Evolutionary conservation across 208 protist species (phyloP).

Genomic region (Endotrypanum monterogeii): DNA sequence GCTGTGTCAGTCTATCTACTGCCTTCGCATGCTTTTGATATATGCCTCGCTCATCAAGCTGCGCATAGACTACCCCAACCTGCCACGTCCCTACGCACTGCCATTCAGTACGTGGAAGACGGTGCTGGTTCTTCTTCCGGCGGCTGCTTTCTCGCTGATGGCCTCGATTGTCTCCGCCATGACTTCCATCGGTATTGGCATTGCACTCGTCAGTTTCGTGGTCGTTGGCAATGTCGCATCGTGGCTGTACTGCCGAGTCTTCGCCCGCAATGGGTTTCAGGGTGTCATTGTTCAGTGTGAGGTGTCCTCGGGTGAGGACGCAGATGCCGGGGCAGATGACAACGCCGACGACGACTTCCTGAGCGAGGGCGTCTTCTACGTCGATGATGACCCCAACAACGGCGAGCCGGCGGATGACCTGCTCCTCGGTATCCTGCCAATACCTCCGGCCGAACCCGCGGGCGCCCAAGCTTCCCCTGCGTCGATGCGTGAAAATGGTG

Average conservation of each 20-base stretch:
- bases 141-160: constrained; percentile 64
- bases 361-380: constrained; percentile 70
- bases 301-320: constrained; percentile 34
- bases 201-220: constrained; percentile 61
- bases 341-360: constrained; percentile 20
- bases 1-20: constrained; percentile 81
- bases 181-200: constrained; percentile 58
- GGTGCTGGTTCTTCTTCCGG: constrained; percentile 59
- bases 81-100: constrained; percentile 75
- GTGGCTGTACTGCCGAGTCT: constrained; percentile 76
- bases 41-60: constrained; percentile 73
- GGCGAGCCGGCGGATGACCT: constrained; percentile 39
- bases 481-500: neutral
- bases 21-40: constrained; percentile 79
- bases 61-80: constrained; percentile 71
- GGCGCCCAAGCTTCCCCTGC: neutral
- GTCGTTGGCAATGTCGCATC: constrained; percentile 53
- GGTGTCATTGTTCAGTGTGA: constrained; percentile 81
- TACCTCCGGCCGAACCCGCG: constrained; percentile 6
- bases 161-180: constrained; percentile 66
- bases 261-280: constrained; percentile 77
- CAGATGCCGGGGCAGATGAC: constrained; percentile 15
- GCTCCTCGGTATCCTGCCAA: constrained; percentile 62
- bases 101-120: constrained; percentile 67
- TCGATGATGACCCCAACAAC: constrained; percentile 21